Evolutionary conservation across 129 eudicot genomes (phyloP), one percentile per base, ranked within the genome.

Genomic region (Lactuca saligna): DNA sequence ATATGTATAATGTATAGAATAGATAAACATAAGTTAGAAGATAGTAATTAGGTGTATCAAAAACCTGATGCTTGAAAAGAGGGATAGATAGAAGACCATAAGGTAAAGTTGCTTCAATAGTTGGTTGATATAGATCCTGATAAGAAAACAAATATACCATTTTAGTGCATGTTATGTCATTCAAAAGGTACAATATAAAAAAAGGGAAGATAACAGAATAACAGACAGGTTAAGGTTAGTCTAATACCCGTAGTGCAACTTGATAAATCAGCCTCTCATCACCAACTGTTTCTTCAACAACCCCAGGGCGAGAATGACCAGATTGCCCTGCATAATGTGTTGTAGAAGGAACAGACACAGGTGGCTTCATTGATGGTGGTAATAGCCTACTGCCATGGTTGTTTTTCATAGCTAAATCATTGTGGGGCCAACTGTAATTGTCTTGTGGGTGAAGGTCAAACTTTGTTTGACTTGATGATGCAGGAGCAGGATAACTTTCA

Each of bases 11-110:
- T 7, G 5, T 49, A 12, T 51, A 69, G 14, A 6, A 54, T 17
- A 58, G 7, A 46, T 10, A 46, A 14, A 46, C 12, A n/a, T 46
- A 46, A 46, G 51, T 46, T 46, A 4, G 5, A 44, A 57, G 62
- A 35, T 31, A 55, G 64, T 42, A 48, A 32, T 59, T 32, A 70
- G 51, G 48, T 63, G 65, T 17, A 38, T 54, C 51, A 63, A 48
- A 31, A 78, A 93, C 98, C 98, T 93, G 98, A 79, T 93, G 98
- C 75, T 81, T 89, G 73, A 93, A 78, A 69, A 93, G 95, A 71
- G 95, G 60, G 69, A 89, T 88, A 39, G 96, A 73, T 58, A 93
- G 69, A 71, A 87, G 78, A 61, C 95, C 96, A 17, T 75, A 74
- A 51, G 95, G 98, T 38, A 89, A 53, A 63, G 20, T 51, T 77